Evolutionary conservation across 768 basidiomycete species (phyloP), one percentile per base, ranked within the genome.

Genomic region (Chalciporus pseudorubinellus): DNA sequence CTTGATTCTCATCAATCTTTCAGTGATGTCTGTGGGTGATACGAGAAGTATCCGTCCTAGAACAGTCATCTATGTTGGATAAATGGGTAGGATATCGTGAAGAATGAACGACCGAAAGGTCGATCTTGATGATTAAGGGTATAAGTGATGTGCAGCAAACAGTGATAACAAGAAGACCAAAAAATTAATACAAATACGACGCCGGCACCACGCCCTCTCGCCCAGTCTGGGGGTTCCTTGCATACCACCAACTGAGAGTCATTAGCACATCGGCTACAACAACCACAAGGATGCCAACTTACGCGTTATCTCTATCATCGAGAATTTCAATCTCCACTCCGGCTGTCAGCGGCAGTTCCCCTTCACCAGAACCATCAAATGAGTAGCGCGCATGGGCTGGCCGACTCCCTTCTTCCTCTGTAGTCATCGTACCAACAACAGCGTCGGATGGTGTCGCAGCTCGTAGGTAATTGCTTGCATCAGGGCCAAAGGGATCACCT

Each of bases 131-230:
- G 66, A 68, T 67, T 65, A 67, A 46, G 72, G 66, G 70, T 70
- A 72, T 69, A 70, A 64, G 67, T 50, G 50, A 52, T 56, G 41
- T 60, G 57, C 50, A 66, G 55, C 53, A 61, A 60, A 64, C 60
- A 66, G 57, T 55, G 62, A 68, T 60, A 65, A 65, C 54, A 65
- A 58, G 40, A 58, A 52, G 52, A 44, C 53, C 31, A 65, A 64
- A 65, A 57, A 57, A 61, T 81, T 77, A 92, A 74, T 90, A 92
- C 72, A 92, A 76, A 77, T 95, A 98, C 51, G 91, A 84, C 38
- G 92, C 89, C 9, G 94, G 94, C 44, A 97, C 89, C 28, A 95
- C 89, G 12, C 94, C 94, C 71, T 95, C 91, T 44, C 76, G 80
- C 9, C 92, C 89, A 42, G 86, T 85, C 46, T 80, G 79, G 19